Base-by-base conservation (phyloP, 495 filamentous ascomycete species). In the Bathelium albidoporum region DNA sequence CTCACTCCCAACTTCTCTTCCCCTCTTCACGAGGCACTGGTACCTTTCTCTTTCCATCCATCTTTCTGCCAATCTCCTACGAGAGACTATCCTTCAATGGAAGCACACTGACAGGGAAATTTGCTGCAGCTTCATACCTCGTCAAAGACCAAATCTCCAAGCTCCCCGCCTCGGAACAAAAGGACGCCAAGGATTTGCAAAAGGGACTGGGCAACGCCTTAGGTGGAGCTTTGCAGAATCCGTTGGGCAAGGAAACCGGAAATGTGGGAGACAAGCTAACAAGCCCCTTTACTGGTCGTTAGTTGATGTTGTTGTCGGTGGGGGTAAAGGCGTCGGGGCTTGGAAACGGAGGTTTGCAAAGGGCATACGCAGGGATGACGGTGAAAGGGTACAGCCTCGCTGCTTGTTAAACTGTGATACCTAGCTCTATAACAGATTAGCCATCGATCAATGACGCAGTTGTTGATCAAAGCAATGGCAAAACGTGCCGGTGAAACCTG, bases 61-160 rank as follows among this genome's bases (percentile, higher is more conserved):
- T 29, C 52, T 11, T 58, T 11, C 26, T 32, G 26, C 31, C 22
- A 34, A 45, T 61, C 29, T 28, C 58, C 28, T 28, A 14, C n/a
- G n/a, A n/a, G n/a, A n/a, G n/a, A n/a, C n/a, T n/a, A n/a, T n/a
- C n/a, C n/a, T n/a, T n/a, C n/a, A n/a, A n/a, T n/a, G n/a, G n/a
- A n/a, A n/a, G n/a, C n/a, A n/a, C n/a, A n/a, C n/a, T n/a, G n/a
- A n/a, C n/a, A n/a, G n/a, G n/a, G n/a, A n/a, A n/a, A n/a, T n/a
- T n/a, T 26, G 7, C 10, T 28, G 39, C 16, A 45, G 66, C 74
- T 44, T 74, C 72, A 11, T 75, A 76, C 62, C 63, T 76, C 59
- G 65, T 68, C 29, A 76, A 76, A 63, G 70, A 74, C 61, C 70
- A 71, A 64, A 67, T 77, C 58, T 66, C 64, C 68, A 73, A 74